A percentile compares a stretch with the other conserved stretches of the same genome.
Conservation (phyloP, 176 grass and related monocot species). For the Raddia distichophylla region DNA sequence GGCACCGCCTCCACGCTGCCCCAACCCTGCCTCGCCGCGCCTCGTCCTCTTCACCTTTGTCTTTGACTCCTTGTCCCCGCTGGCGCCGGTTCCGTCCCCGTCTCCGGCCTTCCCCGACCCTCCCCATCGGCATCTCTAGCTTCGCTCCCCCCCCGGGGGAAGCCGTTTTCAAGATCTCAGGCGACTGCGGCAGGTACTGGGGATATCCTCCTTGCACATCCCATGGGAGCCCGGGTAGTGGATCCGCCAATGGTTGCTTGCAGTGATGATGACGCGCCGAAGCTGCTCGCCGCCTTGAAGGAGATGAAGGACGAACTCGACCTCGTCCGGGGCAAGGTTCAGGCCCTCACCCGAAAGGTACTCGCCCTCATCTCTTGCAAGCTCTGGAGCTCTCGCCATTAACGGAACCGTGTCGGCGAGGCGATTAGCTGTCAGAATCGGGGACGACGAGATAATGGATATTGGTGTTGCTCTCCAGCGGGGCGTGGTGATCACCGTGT, state of each 20-base stretch:
- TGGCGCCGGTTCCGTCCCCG: too few species aligned
- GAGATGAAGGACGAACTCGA: slow-evolving; percentile 89
- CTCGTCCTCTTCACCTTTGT: too few species aligned
- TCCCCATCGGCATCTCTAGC: too few species aligned
- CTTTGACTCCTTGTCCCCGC: too few species aligned
- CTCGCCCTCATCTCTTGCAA: not conserved
- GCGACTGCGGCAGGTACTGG: too few species aligned
- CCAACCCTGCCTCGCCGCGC: too few species aligned
- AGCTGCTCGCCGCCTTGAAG: slow-evolving; percentile 61
- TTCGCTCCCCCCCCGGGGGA: too few species aligned
- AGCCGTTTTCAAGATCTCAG: too few species aligned
- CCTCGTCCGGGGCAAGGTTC: slow-evolving; percentile 64
- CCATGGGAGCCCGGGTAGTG: too few species aligned
- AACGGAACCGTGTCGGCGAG: not conserved
- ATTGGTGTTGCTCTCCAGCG: not conserved
- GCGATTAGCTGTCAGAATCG: not conserved
- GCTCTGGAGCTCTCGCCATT: not conserved
- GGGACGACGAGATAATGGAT: not conserved
- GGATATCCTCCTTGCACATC: too few species aligned
- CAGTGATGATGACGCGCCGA: slow-evolving; percentile 62
- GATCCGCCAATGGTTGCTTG: not conserved
- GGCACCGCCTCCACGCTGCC: too few species aligned
- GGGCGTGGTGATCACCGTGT: not conserved
- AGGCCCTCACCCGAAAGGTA: slow-evolving; percentile 67
- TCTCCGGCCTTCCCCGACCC: too few species aligned